phyloP scores from a whole-genome alignment of 257 asterid species.

The Euphrasia confusa region DNA sequence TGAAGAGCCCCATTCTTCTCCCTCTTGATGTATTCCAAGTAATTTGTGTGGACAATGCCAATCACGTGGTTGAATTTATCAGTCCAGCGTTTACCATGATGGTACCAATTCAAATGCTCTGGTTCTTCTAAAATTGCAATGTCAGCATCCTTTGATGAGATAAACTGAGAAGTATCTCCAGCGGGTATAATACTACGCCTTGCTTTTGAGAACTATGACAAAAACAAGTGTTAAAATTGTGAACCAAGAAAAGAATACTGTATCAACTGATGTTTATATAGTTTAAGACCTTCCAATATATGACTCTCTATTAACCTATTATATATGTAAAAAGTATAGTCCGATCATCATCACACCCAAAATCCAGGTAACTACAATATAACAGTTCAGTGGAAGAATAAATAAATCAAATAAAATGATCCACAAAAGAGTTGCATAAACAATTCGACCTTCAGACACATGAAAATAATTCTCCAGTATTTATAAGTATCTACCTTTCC shows the following conservation, averaged over 20 bases:
- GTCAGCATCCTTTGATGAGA: constrained; percentile 89
- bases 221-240: constrained; percentile 15
- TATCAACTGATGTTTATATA: background rate
- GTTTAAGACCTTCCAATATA: constrained; percentile 5
- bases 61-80: constrained; percentile 96
- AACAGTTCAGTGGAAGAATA: constrained; percentile 14
- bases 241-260: constrained; percentile 12
- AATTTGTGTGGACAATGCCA: constrained; percentile 92
- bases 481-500: constrained; percentile 62
- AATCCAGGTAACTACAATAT: background rate
- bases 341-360: background rate
- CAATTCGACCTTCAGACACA: background rate
- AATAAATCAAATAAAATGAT: constrained; percentile 1
- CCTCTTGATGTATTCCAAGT: constrained; percentile 97
- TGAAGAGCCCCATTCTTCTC: constrained; percentile 95
- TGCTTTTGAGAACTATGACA: constrained; percentile 56
- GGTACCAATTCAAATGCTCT: constrained; percentile 98
- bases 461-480: background rate
- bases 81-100: constrained; percentile 98
- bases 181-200: constrained; percentile 95
- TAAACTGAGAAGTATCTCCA: constrained; percentile 88
- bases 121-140: constrained; percentile 98
- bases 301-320: background rate
- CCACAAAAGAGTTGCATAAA: background rate
- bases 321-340: background rate